Evolutionary conservation across 257 asterid genomes (phyloP).

Genomic region (Mitragyna speciosa): DNA sequence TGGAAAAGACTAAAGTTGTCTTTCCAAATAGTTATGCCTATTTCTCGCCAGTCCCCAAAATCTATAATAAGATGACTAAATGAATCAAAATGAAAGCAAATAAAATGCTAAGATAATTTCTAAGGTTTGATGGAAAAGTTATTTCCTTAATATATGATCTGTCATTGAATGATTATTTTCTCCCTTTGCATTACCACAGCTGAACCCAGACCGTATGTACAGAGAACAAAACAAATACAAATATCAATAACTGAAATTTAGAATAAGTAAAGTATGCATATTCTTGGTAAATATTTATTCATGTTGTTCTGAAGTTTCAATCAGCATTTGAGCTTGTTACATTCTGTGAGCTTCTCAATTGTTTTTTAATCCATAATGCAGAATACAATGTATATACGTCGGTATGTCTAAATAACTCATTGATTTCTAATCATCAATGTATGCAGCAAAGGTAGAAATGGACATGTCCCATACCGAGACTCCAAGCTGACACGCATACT

Average conservation of each 20-base stretch:
- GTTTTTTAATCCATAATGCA: neutral
- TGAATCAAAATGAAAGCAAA: neutral
- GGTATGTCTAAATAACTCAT: neutral
- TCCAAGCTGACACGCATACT: slow-evolving; percentile 91
- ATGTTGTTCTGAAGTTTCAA: neutral
- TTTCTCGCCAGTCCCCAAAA: neutral
- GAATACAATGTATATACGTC: neutral
- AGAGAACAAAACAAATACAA: neutral
- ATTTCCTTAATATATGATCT: neutral
- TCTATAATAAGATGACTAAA: neutral
- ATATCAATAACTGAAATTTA: neutral
- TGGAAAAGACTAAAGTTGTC: neutral
- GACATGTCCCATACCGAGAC: slow-evolving; percentile 87
- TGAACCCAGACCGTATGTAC: neutral
- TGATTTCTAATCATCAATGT: neutral
- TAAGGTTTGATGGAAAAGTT: neutral
- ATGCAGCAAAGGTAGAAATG: slow-evolving; percentile 83
- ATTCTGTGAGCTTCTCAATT: neutral
- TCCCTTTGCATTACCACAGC: neutral
- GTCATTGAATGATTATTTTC: neutral
- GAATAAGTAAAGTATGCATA: neutral
- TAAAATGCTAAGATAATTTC: neutral
- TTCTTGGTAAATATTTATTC: neutral
- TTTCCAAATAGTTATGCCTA: neutral
- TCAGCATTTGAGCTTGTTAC: neutral